Conservation (phyloP, 805 yeast genomes). For the Ascoidea tarda region DNA sequence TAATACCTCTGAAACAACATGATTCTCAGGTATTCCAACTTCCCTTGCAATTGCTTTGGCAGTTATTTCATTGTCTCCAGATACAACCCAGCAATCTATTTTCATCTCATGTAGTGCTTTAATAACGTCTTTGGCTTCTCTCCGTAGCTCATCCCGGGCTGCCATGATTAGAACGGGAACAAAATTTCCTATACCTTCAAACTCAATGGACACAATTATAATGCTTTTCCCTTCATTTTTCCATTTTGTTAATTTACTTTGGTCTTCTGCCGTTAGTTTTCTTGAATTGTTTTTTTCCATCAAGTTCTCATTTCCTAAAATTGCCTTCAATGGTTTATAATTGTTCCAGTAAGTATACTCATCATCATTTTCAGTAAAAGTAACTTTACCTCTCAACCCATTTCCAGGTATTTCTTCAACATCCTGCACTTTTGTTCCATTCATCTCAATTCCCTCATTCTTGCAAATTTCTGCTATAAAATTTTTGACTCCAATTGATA, state of each 20-base stretch:
- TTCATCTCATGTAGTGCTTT: conserved; percentile 22
- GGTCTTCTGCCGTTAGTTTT: conserved; percentile 20
- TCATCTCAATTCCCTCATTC: conserved; percentile 9
- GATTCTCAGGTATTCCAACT: conserved; percentile 35
- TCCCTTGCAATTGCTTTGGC: conserved; percentile 55
- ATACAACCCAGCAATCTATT: conserved; percentile 58
- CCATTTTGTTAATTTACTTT: conserved; percentile 32
- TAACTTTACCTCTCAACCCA: conserved; percentile 34
- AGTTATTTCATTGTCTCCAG: conserved; percentile 59
- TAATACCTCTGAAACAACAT: conserved; percentile 55
- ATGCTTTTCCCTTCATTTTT: conserved; percentile 51
- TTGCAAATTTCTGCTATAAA: conserved; percentile 17
- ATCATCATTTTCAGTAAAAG: conserved; percentile 15
- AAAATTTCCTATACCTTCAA: conserved; percentile 17
- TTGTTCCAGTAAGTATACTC: conserved; percentile 18
- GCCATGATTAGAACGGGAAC: conserved; percentile 35
- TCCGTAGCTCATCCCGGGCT: conserved; percentile 44
- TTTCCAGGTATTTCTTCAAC: conserved; percentile 45
- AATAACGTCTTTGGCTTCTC: conserved; percentile 43
- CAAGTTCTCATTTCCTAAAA: conserved; percentile 49
- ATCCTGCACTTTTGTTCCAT: conserved; percentile 26
- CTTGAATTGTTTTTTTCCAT: conserved; percentile 31
- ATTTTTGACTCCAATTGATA: conserved; percentile 41
- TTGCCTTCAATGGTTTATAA: conserved; percentile 21
- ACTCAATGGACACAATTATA: conserved; percentile 34